phyloP scores from a whole-genome alignment of 495 filamentous ascomycete genomes.

The Hypoxylon lenormandii region DNA sequence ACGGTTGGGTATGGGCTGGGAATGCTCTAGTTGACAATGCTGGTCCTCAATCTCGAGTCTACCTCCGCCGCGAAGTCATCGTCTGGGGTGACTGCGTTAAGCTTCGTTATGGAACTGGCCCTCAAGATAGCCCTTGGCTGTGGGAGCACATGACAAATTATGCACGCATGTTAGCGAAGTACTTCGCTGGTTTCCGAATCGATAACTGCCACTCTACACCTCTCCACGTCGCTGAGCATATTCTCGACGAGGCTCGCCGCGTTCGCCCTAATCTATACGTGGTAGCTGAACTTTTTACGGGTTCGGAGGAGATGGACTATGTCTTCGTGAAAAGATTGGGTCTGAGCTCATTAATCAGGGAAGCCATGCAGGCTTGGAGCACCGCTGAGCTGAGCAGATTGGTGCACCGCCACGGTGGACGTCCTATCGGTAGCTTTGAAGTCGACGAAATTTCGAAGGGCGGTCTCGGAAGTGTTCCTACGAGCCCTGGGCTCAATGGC shows the following conservation, averaged over 20 bases:
- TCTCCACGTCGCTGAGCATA: slow-evolving; percentile 88
- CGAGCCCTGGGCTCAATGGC: slow-evolving; percentile 43
- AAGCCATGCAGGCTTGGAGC: slow-evolving; percentile 98
- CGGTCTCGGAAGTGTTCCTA: slow-evolving; percentile 41
- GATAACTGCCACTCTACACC: slow-evolving; percentile 99
- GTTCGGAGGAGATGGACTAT: slow-evolving; percentile 94
- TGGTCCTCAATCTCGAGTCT: slow-evolving; percentile 85
- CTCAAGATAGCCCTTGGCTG: slow-evolving; percentile 88
- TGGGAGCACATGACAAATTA: slow-evolving; percentile 97
- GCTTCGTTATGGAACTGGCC: slow-evolving; percentile 84
- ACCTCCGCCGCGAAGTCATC: slow-evolving; percentile 93
- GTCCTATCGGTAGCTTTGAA: slow-evolving; percentile 96
- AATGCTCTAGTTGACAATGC: slow-evolving; percentile 94
- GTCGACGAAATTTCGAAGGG: slow-evolving; percentile 69
- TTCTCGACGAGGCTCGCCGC: slow-evolving; percentile 88
- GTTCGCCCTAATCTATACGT: slow-evolving; percentile 90
- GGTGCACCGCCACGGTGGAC: slow-evolving; percentile 92
- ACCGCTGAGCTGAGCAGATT: slow-evolving; percentile 89
- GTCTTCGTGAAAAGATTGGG: slow-evolving; percentile 92
- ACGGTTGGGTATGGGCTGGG: slow-evolving; percentile 99
- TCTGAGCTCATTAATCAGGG: slow-evolving; percentile 88
- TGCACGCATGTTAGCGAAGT: slow-evolving; percentile 91
- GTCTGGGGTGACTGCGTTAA: slow-evolving; percentile 99
- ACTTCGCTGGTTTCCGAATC: slow-evolving; percentile 94
- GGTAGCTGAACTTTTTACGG: slow-evolving; percentile 95